Percentiles rank a stretch among this genome's conserved stretches.
Evolutionary conservation across 306 rosid species (phyloP).

Genomic region (Sindora glabra): DNA sequence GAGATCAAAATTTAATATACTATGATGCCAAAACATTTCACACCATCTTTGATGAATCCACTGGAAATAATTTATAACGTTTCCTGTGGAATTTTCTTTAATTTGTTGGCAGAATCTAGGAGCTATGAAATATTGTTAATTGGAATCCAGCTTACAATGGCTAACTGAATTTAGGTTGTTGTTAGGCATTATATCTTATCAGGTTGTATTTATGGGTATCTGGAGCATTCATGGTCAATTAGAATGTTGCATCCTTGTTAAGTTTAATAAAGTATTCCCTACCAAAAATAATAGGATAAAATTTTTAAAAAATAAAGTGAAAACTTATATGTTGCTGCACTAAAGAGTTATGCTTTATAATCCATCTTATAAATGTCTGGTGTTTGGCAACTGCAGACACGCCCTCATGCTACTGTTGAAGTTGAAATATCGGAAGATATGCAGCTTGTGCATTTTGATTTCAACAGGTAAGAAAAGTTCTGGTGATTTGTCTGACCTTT

Average conservation of each 20-base stretch:
- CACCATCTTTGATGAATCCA: neutral
- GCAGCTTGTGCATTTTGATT: conserved; percentile 98
- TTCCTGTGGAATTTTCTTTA: too few species aligned
- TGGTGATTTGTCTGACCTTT: too few species aligned
- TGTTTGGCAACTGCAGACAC: conserved; percentile 50
- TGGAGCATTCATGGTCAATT: neutral
- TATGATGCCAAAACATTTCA: too few species aligned
- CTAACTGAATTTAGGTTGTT: neutral
- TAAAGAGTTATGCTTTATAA: neutral
- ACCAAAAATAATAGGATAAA: neutral
- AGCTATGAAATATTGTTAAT: too few species aligned
- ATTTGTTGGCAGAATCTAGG: too few species aligned
- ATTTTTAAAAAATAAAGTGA: neutral
- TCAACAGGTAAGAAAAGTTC: conserved; percentile 60
- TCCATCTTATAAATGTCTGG: conserved; percentile 4
- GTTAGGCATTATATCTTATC: neutral
- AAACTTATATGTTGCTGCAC: neutral
- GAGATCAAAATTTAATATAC: too few species aligned
- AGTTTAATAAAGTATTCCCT: conserved; percentile 5
- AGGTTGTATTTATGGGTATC: neutral
- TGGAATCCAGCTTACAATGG: neutral
- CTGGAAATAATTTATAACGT: neutral
- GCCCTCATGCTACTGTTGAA: conserved; percentile 98
- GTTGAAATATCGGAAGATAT: conserved; percentile 98
- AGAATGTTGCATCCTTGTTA: neutral